phyloP scores from a whole-genome alignment of 192 early-diverging fungal genomes.

The Phycomyces blakesleeanus region DNA sequence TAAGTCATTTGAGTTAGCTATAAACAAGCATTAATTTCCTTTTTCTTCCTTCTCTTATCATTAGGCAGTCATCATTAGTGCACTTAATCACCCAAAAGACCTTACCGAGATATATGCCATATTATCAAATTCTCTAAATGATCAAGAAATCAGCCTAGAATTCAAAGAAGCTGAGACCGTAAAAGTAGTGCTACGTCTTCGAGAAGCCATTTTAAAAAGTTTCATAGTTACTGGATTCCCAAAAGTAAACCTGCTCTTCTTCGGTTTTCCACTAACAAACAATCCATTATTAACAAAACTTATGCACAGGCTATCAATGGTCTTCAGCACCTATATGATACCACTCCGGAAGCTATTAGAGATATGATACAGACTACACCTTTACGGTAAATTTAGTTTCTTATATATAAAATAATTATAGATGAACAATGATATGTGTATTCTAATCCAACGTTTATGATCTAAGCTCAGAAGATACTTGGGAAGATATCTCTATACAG shows the following conservation, averaged over 20 bases:
- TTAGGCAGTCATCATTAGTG: slow-evolving; percentile 23
- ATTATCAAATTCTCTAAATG: slow-evolving; percentile 2
- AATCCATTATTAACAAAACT: neutral
- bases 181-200: slow-evolving; percentile 8
- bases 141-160: neutral
- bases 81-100: slow-evolving; percentile 22
- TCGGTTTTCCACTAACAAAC: too few relatives aligned
- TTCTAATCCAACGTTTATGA: neutral
- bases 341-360: slow-evolving; percentile 10
- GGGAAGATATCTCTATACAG: slow-evolving; percentile 13
- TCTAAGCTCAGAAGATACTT: slow-evolving; percentile 17
- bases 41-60: neutral
- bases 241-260: slow-evolving; percentile 20
- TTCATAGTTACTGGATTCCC: slow-evolving; percentile 21
- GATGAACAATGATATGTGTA: neutral
- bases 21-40: neutral
- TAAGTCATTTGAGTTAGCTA: neutral
- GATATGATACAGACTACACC: slow-evolving; percentile 4
- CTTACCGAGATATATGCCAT: slow-evolving; percentile 7
- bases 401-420: neutral
- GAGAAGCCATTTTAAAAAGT: slow-evolving; percentile 21
- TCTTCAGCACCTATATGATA: slow-evolving; percentile 6
- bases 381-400: neutral
- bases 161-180: neutral
- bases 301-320: slow-evolving; percentile 26